These are phyloP conservation scores for Diaporthe batatas DNA, from an alignment of 2,329 filamentous ascomycete genomes.

Conservation along the genomic window DNA sequence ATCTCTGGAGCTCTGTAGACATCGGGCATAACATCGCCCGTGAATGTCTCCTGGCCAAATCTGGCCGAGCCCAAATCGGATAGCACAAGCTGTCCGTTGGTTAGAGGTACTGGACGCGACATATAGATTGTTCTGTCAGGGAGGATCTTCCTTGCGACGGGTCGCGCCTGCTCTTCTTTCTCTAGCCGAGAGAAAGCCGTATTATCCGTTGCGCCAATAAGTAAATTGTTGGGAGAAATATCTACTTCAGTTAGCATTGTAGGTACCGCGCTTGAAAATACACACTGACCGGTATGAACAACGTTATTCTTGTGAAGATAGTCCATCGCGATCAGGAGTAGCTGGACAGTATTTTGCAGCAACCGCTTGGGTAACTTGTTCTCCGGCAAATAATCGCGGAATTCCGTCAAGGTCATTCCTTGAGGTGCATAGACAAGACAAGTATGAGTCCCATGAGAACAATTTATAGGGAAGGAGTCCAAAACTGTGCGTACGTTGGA, in stretches of 20 bases:
- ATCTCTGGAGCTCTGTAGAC: not conserved
- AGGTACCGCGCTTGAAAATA: not conserved
- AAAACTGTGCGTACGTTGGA: not conserved
- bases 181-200: not conserved
- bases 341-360: not conserved
- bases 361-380: not conserved
- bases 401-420: not conserved
- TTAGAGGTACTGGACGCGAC: not conserved
- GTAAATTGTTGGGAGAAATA: not conserved
- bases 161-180: not conserved
- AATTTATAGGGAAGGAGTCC: not conserved
- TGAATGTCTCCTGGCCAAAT: not conserved
- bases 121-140: not conserved
- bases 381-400: not conserved
- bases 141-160: not conserved
- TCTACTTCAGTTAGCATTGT: not conserved
- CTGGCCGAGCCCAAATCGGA: not conserved
- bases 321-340: not conserved
- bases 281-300: not conserved
- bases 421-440: conserved; percentile 5
- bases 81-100: not conserved
- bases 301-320: conserved; percentile 2
- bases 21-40: not conserved
- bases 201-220: not conserved
- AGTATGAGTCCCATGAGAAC: not conserved